A percentile compares a stretch with the other conserved stretches of the same genome.
These are phyloP conservation scores for Xylaria cubensis DNA, from an alignment of 495 filamentous ascomycete genomes.

Conservation along the genomic window DNA sequence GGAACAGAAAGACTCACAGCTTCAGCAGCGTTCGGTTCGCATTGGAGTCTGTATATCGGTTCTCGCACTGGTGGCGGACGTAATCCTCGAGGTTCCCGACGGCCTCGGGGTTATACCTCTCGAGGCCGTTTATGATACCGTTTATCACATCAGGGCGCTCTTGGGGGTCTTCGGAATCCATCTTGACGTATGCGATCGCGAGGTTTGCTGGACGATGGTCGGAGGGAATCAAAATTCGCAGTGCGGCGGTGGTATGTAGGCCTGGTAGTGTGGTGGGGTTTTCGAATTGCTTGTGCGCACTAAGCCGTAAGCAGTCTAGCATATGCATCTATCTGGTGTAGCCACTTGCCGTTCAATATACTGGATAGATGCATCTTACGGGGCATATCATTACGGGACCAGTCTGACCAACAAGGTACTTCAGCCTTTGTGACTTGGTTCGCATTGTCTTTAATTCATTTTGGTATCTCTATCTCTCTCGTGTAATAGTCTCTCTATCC, in stretches of 20 bases:
- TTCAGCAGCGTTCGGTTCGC: conserved; percentile 96
- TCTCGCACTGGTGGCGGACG: conserved; percentile 92
- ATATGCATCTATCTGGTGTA: neutral
- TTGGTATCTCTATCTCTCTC: conserved; percentile 27
- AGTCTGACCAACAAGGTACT: neutral
- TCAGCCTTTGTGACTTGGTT: neutral
- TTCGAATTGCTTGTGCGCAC: conserved; percentile 39
- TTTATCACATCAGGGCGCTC: conserved; percentile 89
- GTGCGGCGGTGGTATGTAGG: conserved; percentile 31
- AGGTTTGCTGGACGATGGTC: conserved; percentile 37
- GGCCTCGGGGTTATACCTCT: conserved; percentile 98
- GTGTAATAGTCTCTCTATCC: conserved; percentile 21
- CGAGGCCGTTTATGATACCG: conserved; percentile 89
- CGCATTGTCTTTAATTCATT: conserved; percentile 1
- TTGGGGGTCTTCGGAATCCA: conserved; percentile 62
- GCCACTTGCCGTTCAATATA: neutral
- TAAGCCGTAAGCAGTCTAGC: conserved; percentile 14
- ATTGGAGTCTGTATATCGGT: conserved; percentile 91
- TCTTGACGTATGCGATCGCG: conserved; percentile 46
- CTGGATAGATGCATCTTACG: conserved; percentile 15
- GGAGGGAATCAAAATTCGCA: conserved; percentile 32
- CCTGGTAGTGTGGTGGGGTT: conserved; percentile 21
- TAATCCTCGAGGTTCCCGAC: conserved; percentile 94
- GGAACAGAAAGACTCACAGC: conserved; percentile 73
- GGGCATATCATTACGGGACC: neutral